A percentile compares a stretch with the other conserved stretches of the same genome.
Conservation (phyloP, 2,329 filamentous ascomycete genomes). For the Penicillium psychrosexuale region DNA sequence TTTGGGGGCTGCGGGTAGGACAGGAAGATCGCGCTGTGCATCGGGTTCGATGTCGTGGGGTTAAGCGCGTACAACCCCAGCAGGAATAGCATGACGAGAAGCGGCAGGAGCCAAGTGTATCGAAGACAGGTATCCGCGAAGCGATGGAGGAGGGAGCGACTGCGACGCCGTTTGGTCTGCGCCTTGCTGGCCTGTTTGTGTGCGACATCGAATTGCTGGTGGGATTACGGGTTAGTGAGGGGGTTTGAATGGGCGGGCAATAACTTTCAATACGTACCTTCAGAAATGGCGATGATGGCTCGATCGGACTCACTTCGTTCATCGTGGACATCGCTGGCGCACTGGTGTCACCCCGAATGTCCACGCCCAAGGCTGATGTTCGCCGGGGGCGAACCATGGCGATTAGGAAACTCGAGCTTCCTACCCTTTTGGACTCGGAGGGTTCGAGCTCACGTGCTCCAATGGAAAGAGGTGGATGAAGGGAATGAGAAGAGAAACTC, state of each 20-base stretch:
- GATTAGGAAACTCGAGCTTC: not conserved
- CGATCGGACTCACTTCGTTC: conserved; percentile 36
- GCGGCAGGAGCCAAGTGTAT: conserved; percentile 65
- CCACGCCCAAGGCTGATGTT: conserved; percentile 46
- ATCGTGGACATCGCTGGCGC: conserved; percentile 48
- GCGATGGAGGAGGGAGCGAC: conserved; percentile 42
- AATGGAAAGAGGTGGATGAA: not conserved
- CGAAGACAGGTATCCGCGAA: conserved; percentile 43
- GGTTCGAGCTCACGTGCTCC: conserved; percentile 4
- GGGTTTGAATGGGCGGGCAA: conserved; percentile 7
- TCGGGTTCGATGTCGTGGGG: conserved; percentile 72
- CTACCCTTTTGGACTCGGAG: not conserved
- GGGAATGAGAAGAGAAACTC: not conserved
- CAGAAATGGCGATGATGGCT: conserved; percentile 28
- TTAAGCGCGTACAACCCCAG: conserved; percentile 69
- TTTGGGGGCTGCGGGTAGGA: conserved; percentile 72
- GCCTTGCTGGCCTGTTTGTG: conserved; percentile 33
- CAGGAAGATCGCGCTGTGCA: conserved; percentile 81
- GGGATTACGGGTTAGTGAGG: not conserved
- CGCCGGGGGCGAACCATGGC: conserved; percentile 42
- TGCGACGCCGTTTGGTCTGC: conserved; percentile 45
- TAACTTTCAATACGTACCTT: conserved; percentile 26
- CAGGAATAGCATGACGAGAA: conserved; percentile 64
- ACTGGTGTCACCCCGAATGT: conserved; percentile 48
- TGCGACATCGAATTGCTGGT: conserved; percentile 22